Base-by-base conservation (phyloP, 352 stramenopile species). In the Thalassiosira oceanica region DNA sequence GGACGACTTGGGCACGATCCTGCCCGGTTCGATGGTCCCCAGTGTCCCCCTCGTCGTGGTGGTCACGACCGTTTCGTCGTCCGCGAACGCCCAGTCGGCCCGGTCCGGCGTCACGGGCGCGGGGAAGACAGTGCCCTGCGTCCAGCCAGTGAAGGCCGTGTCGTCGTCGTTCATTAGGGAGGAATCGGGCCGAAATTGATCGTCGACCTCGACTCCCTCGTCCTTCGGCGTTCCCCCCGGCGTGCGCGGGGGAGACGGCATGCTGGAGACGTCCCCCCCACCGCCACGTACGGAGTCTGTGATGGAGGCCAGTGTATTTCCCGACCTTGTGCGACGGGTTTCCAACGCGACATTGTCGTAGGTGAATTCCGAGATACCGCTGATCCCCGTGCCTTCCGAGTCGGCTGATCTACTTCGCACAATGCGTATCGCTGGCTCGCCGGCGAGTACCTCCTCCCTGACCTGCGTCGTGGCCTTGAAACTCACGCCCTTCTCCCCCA, bases 401-500 rank as follows among this genome's bases (percentile, higher is more conserved):
- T 63, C 65, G 39, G 60, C 35, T 3, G 68, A 72, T 20, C 43
- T 36, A 31, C 21, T 39, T 18, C 60, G 45, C 27, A 44, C 6
- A n/a, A 66, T 13, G 27, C 10, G 15, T 7, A 11, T 24, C 16
- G 44, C 44, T 8, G 43, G 16, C 11, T 21, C n/a, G 33, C 42
- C 15, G 36, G 27, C 23, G 24, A 49, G 24, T n/a, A 33, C 35
- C 21, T 26, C 45, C 24, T 18, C 11, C 16, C 7, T 23, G 1
- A 36, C 7, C 29, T 29, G 48, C 20, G 31, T 55, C 0, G 44
- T 61, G 13, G 41, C 39, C 6, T 63, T 26, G 26, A 78, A 72
- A 26, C 60, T 68, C n/a, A 78, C 68, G 46, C 55, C 57, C 42
- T 68, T 78, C 8, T 56, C 20, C n/a, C 35, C 68, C 3, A 78